Evolutionary conservation across 2,329 filamentous ascomycete genomes (phyloP), one percentile per base, ranked within the genome.

Genomic region (Pseudocercospora fuligena): DNA sequence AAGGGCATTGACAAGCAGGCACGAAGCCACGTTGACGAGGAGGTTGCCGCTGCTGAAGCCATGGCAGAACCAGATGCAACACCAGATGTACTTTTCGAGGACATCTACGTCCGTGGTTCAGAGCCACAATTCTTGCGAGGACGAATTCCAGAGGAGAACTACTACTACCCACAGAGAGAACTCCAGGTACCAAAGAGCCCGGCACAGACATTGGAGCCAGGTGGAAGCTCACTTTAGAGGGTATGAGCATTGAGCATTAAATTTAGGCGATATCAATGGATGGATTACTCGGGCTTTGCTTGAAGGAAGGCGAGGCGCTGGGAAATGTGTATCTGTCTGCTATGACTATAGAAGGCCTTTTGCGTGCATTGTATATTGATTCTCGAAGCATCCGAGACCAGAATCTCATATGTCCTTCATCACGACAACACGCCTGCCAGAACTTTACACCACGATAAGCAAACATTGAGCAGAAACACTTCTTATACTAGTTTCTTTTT

Each of bases 1-100:
- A 99, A 99, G 91, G 81, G 81, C 73, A 89, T 99, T 74, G 95
- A 99, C 86, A 98, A 97, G 89, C 89, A 96, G 77, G 94, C 95
- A 19, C 90, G 94, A 78, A 85, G 83, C 79, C 86, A 89, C 77
- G 93, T 99, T 78, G 94, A 95, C 80, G 90, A 88, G 73, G 94
- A 99, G 86, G 94, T 97, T 65, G 92, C 91, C 69, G 86, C 88
- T 76, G 95, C 95, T 62, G 95, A 99, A 89, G 87, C 89, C 76
- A 97, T 98, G 93, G 81, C 88, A 61, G 81, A 84, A 56, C 95
- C 95, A 31, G 93, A 97, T 58, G 80, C 90, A 65, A 96, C 88
- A 69, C 84, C 89, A 63, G 87, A 93, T 82, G 95, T 95, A 74
- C 86, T 99, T 74, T 99, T 88, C 81, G 94, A 99, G 89, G 94